Conservation (phyloP, 192 early-diverging fungal species). For the Pilaira anomala region DNA sequence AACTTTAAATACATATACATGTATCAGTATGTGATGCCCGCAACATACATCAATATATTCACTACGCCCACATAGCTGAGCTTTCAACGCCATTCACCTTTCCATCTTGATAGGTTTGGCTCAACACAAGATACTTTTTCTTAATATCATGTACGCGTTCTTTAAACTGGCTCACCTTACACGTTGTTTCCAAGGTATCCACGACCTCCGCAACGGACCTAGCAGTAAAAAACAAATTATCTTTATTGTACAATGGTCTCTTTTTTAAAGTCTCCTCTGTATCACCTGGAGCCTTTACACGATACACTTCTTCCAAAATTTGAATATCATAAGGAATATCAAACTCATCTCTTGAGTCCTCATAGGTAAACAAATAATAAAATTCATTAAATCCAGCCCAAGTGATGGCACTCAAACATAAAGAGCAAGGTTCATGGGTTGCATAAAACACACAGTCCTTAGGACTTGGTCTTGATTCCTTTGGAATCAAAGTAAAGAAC, state of each 20-base stretch:
- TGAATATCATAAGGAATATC: constrained; percentile 20
- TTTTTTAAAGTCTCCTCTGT: constrained; percentile 14
- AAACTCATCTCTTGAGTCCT: constrained; percentile 23
- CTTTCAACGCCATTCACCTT: constrained; percentile 15
- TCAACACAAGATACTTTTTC: constrained; percentile 5
- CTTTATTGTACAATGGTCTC: constrained; percentile 19
- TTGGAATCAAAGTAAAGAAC: constrained; percentile 11
- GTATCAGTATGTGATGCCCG: too few species aligned
- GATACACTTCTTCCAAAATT: constrained; percentile 17
- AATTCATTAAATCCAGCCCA: constrained; percentile 21
- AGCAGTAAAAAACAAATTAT: constrained; percentile 10
- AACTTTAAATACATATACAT: too few species aligned
- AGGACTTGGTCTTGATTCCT: constrained; percentile 16
- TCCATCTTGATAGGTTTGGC: constrained; percentile 18
- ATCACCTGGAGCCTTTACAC: constrained; percentile 16
- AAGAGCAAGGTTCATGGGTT: constrained; percentile 17
- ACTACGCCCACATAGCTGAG: constrained; percentile 19
- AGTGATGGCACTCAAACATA: constrained; percentile 17
- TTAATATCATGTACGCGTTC: constrained; percentile 9
- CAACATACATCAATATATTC: too few species aligned
- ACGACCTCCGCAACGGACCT: constrained; percentile 9
- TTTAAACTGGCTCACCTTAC: constrained; percentile 2
- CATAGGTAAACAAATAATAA: constrained; percentile 17
- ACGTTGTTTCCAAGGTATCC: neutral
- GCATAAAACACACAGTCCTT: constrained; percentile 18